phyloP scores from a whole-genome alignment of 2,329 filamentous ascomycete genomes.

The Sporothrix variecibatus region DNA sequence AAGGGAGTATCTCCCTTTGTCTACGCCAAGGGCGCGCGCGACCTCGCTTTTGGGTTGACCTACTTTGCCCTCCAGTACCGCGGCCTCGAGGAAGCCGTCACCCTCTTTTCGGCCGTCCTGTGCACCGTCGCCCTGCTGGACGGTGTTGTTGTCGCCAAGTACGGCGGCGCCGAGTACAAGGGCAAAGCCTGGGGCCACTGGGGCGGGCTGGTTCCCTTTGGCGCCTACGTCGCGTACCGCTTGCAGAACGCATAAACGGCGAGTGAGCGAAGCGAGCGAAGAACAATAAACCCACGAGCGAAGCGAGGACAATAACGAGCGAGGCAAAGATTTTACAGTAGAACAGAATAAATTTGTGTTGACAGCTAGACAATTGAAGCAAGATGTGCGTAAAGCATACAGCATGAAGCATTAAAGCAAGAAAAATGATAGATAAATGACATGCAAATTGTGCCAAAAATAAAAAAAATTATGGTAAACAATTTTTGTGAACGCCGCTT shows the following conservation, averaged over 20 bases:
- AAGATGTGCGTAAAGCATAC: too few relatives aligned
- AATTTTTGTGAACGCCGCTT: neutral
- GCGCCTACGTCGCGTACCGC: slow-evolving; percentile 1
- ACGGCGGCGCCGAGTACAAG: neutral
- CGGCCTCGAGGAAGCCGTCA: slow-evolving; percentile 11
- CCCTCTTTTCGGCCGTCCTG: slow-evolving; percentile 6
- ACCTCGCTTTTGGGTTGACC: slow-evolving; percentile 14
- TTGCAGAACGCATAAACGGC: neutral
- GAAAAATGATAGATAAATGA: neutral
- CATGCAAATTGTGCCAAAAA: neutral
- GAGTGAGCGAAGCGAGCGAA: neutral
- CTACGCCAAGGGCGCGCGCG: slow-evolving; percentile 15
- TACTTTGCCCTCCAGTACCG: slow-evolving; percentile 17
- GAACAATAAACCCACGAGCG: neutral
- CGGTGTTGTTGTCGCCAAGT: neutral
- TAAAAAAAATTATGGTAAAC: neutral
- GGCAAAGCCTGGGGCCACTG: neutral
- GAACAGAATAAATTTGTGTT: neutral
- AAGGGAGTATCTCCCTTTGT: slow-evolving; percentile 7
- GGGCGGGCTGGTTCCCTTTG: slow-evolving; percentile 11
- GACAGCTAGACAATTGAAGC: neutral
- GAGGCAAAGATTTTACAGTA: too few relatives aligned
- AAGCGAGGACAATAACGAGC: neutral
- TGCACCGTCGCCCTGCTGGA: neutral
- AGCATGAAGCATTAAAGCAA: too few relatives aligned